A percentile compares a stretch with the other conserved stretches of the same genome.
phyloP scores from a whole-genome alignment of 805 yeast species.

The Kuraishia ogatae region DNA sequence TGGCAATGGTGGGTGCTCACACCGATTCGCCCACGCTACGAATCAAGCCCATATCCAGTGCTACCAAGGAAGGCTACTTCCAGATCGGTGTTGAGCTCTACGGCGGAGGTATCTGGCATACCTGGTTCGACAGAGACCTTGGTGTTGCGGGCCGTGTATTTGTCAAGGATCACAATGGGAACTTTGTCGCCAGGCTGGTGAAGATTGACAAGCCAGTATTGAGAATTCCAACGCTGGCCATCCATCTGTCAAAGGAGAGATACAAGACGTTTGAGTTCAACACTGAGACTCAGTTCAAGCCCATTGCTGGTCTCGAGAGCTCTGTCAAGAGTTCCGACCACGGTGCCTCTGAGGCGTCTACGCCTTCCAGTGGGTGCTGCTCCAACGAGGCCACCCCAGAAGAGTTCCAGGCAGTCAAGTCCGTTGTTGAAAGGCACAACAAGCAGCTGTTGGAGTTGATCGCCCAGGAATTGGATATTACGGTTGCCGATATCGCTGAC shows the following conservation, averaged over 20 bases:
- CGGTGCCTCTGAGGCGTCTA: too few relatives aligned
- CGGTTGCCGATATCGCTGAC: slow-evolving; percentile 62
- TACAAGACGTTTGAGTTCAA: slow-evolving; percentile 80
- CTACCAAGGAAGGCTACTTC: slow-evolving; percentile 60
- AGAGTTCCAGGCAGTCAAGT: slow-evolving; percentile 56
- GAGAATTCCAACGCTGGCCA: slow-evolving; percentile 91
- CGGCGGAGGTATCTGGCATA: slow-evolving; percentile 95
- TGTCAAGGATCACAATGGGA: slow-evolving; percentile 41
- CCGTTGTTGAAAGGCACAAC: slow-evolving; percentile 70
- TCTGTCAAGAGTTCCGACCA: slow-evolving; percentile 8
- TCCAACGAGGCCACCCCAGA: slow-evolving; percentile 38
- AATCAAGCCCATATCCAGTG: slow-evolving; percentile 79
- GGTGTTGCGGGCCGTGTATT: slow-evolving; percentile 88
- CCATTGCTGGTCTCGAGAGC: slow-evolving; percentile 66
- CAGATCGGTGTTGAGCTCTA: slow-evolving; percentile 92
- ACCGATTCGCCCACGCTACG: slow-evolving; percentile 90
- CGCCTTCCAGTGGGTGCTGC: slow-evolving; percentile 29
- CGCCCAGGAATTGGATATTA: slow-evolving; percentile 53
- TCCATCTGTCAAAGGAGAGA: slow-evolving; percentile 76
- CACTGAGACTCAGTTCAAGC: slow-evolving; percentile 77
- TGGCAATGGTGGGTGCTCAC: slow-evolving; percentile 91
- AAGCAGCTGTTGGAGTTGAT: slow-evolving; percentile 58
- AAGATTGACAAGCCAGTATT: slow-evolving; percentile 78
- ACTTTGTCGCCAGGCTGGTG: slow-evolving; percentile 56
- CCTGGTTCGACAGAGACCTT: slow-evolving; percentile 95